A percentile compares a stretch with the other conserved stretches of the same genome.
Conservation (phyloP, 2,329 filamentous ascomycete species). For the Aphanocladium album region DNA sequence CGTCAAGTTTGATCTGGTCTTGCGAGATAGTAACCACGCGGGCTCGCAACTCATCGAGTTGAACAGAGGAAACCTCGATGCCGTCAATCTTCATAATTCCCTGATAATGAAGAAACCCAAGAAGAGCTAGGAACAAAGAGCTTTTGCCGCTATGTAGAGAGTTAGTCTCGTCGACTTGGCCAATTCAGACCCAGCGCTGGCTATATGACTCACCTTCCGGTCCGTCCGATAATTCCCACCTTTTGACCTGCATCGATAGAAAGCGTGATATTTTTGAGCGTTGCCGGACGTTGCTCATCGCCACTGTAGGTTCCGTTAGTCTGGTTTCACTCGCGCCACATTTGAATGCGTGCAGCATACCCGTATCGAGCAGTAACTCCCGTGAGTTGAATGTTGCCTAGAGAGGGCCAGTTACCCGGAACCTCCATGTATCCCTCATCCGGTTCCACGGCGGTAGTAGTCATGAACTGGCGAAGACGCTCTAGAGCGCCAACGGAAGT, state of each 20-base stretch:
- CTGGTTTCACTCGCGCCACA: not conserved
- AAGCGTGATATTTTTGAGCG: not conserved
- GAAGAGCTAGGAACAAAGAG: not conserved
- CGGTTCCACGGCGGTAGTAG: not conserved
- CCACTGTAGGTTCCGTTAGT: not conserved
- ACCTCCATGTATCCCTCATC: not conserved
- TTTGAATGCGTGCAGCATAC: not conserved
- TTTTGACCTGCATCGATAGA: not conserved
- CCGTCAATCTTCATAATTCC: slow-evolving; percentile 13
- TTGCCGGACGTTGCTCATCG: not conserved
- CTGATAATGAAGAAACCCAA: not conserved
- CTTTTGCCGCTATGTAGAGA: not conserved
- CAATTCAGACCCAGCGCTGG: not conserved
- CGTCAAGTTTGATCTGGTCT: slow-evolving; percentile 7
- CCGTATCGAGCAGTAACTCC: not conserved
- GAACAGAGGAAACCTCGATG: slow-evolving; percentile 4
- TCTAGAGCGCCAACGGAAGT: not conserved
- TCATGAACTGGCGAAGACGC: not conserved
- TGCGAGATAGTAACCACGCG: slow-evolving; percentile 15
- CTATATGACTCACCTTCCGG: not conserved
- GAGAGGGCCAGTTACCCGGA: not conserved
- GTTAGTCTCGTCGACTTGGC: too few relatives aligned
- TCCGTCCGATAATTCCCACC: not conserved
- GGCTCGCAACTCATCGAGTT: slow-evolving; percentile 8
- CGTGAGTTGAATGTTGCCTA: not conserved